Base-by-base conservation (phyloP, 2,329 filamentous ascomycete genomes). In the Thielaviopsis ethacetica region DNA sequence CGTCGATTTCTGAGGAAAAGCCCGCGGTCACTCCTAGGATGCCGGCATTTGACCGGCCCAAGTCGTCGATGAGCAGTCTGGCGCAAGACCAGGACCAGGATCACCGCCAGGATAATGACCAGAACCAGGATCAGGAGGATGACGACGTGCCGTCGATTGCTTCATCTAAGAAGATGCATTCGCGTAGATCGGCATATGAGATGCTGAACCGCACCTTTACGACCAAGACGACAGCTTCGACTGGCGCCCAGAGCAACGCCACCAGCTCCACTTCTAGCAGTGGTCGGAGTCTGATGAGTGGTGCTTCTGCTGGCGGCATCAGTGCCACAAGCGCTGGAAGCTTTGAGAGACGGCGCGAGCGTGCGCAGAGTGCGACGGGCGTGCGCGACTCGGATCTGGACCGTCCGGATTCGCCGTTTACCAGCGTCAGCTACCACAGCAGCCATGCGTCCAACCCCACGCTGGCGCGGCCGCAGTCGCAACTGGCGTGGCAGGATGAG, bases 271-370 rank as follows among this genome's bases (percentile, higher is more conserved):
- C 86, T 0, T 82, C 87, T 64, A 83, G 82, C 68, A 96, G 89
- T 17, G 83, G 85, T 65, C 82, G 85, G 65, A 97, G 88, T 66
- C 71, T 98, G 51, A 96, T 96, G 91, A 97, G 91, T 69, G 93
- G 91, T 2, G 79, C 82, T 57, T 97, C 93, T 57, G 93, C 93
- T 0, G 84, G 91, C 56, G 91, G 81, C 13, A 89, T 96, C 71
- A 97, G 91, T 69, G 88, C 90, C 56, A 97, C 93, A 17, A 97
- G 93, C 71, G 93, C 93, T 17, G 93, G 91, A 58, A 97, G 91
- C 71, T 82, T 94, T 63, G 91, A 90, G 30, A 82, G 91, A 62
- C 86, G 87, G 66, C 85, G 84, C 66, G 67, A 71, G 64, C 68
- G 84, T 62, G 77, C 84, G 17, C 80, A 82, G 63, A 88, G 84